Base-by-base conservation (phyloP, 306 rosid genomes). In the Urtica urens region DNA sequence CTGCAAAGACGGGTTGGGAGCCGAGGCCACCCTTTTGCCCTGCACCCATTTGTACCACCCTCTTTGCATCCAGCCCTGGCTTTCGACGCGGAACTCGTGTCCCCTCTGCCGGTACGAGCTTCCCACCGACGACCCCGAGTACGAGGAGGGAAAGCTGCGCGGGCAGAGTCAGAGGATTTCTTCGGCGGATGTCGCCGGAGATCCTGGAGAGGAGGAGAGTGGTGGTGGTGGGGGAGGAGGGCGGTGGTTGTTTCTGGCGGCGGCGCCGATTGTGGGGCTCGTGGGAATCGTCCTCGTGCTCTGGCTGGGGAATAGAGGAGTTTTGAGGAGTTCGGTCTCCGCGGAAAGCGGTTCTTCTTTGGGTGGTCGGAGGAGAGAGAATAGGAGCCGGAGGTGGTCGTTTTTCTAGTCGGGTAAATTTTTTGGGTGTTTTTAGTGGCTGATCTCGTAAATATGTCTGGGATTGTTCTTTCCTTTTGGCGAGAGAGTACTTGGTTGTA, bases 61-160 rank as follows among this genome's bases (percentile, higher is more conserved):
- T 25, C 30, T 51, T 49, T 92, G 99, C 72, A 92, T 92, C 68
- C 60, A 79, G 71, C 96, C 96, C 5, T 92, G 99, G 99, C 57
- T 92, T 83, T 73, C 71, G 37, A 27, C 94, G 25, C 83, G 96
- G 10, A 92, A 86, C 48, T 85, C 96, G 1, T 92, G 99, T 31
- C 99, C 99, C 57, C 88, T 85, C 57, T 86, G 94, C 62, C 90
- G 99, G 10, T 79, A 65, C 10, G 96, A 92, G 73, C 93, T 85
- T 46, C 99, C 99, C 52, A 92, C 96, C 0, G 94, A 92, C 55
- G 99, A 92, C 62, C 82, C 52, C 51, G 93, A 82, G 28, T 92
- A 92, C 23, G 99, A 85, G 59, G 83, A 82, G 50, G 75, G 85
- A 57, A 90, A 82, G 61, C 72, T 23, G 56, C 75, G 62, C 48